Evolutionary conservation across 345 rosid genomes (phyloP).

Genomic region (Eucalyptus tenuipes): DNA sequence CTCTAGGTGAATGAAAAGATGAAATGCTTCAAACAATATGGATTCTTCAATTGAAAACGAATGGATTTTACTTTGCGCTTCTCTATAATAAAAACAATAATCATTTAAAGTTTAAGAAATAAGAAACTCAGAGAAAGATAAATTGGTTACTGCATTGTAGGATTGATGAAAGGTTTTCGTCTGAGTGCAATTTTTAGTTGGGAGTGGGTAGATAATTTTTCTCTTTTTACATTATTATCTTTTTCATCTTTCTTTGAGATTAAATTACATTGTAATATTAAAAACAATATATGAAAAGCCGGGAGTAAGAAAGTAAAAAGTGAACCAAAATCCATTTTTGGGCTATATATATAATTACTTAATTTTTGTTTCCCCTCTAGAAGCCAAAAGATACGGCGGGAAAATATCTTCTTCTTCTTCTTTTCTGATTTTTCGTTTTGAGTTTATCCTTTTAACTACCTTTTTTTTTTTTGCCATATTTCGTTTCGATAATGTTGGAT

Average conservation of each 20-base stretch:
- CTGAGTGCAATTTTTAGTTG: not conserved
- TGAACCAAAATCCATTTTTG: not conserved
- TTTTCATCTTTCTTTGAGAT: not conserved
- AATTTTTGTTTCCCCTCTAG: not conserved
- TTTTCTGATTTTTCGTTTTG: not conserved
- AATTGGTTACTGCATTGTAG: fast-evolving
- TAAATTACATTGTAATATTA: not conserved
- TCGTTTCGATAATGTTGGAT: too few species aligned
- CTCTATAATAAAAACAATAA: not conserved
- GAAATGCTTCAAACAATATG: too few species aligned
- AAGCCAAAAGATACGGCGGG: not conserved
- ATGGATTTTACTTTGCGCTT: not conserved
- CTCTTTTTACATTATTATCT: not conserved
- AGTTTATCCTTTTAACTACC: not conserved
- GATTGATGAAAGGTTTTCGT: not conserved
- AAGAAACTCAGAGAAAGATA: not conserved
- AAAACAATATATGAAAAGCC: not conserved
- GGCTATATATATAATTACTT: not conserved
- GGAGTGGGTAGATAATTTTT: not conserved
- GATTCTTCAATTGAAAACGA: not conserved
- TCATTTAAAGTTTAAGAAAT: not conserved
- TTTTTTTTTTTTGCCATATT: not conserved
- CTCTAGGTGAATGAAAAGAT: not conserved
- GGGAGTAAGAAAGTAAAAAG: not conserved
- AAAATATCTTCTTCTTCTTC: not conserved